Conservation (phyloP, 2,329 filamentous ascomycete genomes). For the Phialophora verrucosa region DNA sequence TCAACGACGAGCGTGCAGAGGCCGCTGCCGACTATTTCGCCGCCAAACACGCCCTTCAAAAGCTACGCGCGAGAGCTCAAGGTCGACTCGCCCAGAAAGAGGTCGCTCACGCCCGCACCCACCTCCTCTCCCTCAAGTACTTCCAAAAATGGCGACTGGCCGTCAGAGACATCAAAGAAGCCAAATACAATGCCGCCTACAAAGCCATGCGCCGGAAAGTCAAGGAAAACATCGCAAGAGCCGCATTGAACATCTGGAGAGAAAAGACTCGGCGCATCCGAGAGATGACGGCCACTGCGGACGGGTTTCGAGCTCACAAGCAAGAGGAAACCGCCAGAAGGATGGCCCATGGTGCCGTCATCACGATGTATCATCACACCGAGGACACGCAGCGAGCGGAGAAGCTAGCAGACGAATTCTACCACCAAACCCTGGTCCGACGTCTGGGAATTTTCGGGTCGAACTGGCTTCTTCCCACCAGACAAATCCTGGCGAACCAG, state of each 20-base stretch:
- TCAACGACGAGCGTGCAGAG: constrained; percentile 26
- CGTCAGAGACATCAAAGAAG: constrained; percentile 24
- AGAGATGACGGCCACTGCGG: constrained; percentile 22
- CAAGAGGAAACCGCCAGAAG: constrained; percentile 22
- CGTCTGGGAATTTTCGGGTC: constrained; percentile 29
- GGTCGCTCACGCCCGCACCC: constrained; percentile 19
- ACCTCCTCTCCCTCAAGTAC: constrained; percentile 25
- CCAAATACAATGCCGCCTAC: constrained; percentile 32
- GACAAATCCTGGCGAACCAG: constrained; percentile 30
- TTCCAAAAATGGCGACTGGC: constrained; percentile 24
- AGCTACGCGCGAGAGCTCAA: constrained; percentile 23
- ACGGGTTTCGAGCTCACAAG: constrained; percentile 30
- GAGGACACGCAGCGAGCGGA: constrained; percentile 23
- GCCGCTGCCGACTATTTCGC: constrained; percentile 34
- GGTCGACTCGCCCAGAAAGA: constrained; percentile 17
- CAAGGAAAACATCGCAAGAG: constrained; percentile 32
- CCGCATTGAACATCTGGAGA: constrained; percentile 28
- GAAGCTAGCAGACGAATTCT: constrained; percentile 20
- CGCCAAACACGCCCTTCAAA: constrained; percentile 28
- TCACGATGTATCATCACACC: constrained; percentile 29
- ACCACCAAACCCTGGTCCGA: constrained; percentile 21
- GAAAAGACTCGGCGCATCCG: constrained; percentile 22
- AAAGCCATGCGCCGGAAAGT: constrained; percentile 33
- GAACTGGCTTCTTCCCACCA: constrained; percentile 30
- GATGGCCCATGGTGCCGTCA: constrained; percentile 27